These are phyloP conservation scores for Termitomyces sp. DNA, from an alignment of 768 basidiomycete species.

Conservation along the genomic window DNA sequence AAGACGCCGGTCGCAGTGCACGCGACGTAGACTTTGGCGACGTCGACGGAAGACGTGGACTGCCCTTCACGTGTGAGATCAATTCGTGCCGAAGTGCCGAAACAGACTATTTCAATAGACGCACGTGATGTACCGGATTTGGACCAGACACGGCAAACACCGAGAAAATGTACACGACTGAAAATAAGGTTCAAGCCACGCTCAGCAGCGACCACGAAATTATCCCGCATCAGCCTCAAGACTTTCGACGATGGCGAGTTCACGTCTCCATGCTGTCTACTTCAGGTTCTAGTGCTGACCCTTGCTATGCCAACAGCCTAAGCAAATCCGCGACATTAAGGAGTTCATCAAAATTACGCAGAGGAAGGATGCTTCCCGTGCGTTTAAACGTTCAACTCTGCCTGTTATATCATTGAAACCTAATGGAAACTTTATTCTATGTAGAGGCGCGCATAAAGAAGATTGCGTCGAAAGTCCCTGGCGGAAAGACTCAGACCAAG, in stretches of 20 bases:
- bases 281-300: constrained; percentile 5
- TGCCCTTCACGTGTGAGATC: constrained; percentile 1
- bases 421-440: neutral
- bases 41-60: constrained; percentile 1
- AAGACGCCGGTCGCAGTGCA: neutral
- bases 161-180: constrained; percentile 19
- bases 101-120: neutral
- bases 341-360: constrained; percentile 95
- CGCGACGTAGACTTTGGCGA: neutral
- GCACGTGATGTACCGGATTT: neutral
- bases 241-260: constrained; percentile 36
- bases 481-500: constrained; percentile 82
- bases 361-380: constrained; percentile 95
- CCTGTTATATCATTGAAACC: neutral
- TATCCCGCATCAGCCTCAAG: constrained; percentile 24
- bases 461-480: constrained; percentile 59
- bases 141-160: constrained; percentile 14
- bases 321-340: constrained; percentile 98
- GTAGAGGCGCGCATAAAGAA: constrained; percentile 98
- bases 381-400: constrained; percentile 28
- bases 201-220: constrained; percentile 12
- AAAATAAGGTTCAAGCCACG: constrained; percentile 33
- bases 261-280: constrained; percentile 4
- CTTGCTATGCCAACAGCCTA: constrained; percentile 52
- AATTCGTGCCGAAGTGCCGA: constrained; percentile 8